A percentile compares a stretch with the other conserved stretches of the same genome.
These are phyloP conservation scores for Plasmodium relictum DNA, from an alignment of 169 alveolate genomes.

Conservation along the genomic window DNA sequence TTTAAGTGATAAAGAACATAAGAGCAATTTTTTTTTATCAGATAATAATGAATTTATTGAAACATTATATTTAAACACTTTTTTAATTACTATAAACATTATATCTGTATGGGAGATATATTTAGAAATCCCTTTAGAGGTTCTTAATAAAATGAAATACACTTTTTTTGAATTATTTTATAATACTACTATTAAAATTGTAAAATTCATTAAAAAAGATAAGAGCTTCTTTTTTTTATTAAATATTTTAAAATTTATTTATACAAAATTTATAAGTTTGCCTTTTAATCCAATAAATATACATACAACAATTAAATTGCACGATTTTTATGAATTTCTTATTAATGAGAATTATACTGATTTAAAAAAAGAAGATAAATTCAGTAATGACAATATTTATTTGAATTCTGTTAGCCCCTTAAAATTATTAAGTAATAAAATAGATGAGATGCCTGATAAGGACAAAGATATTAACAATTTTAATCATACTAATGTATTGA, in stretches of 20 bases:
- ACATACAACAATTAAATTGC: constrained; percentile 38
- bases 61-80: constrained; percentile 40
- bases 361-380: constrained; percentile 22
- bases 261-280: constrained; percentile 50
- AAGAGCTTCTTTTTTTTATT: constrained; percentile 44
- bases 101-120: constrained; percentile 66
- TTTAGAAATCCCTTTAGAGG: constrained; percentile 65
- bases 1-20: constrained; percentile 12
- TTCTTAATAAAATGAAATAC: constrained; percentile 72
- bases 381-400: constrained; percentile 16
- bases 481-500: background rate
- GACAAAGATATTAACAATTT: background rate
- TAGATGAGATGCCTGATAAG: background rate
- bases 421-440: constrained; percentile 20
- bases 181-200: constrained; percentile 69
- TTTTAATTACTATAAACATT: constrained; percentile 60
- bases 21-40: constrained; percentile 15
- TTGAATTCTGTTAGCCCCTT: constrained; percentile 56
- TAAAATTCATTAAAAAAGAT: constrained; percentile 51
- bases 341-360: constrained; percentile 12
- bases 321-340: constrained; percentile 69
- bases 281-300: constrained; percentile 74
- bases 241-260: constrained; percentile 60
- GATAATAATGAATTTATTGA: constrained; percentile 57
- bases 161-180: constrained; percentile 75